phyloP scores from a whole-genome alignment of 345 rosid genomes.

The Bruguiera parviflora region DNA sequence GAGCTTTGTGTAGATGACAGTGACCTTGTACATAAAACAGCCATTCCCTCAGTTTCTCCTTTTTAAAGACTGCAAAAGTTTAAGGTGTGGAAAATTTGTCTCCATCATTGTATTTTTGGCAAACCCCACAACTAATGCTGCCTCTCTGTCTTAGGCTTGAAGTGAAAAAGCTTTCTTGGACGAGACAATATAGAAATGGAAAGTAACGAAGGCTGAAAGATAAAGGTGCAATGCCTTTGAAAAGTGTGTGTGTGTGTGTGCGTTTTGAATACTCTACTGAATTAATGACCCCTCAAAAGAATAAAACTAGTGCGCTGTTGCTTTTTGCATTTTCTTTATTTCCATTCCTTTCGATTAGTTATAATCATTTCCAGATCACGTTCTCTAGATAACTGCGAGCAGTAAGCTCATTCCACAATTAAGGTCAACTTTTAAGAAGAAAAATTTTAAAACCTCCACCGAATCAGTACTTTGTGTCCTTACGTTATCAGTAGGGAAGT shows the following conservation, averaged over 20 bases:
- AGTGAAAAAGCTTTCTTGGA: constrained; percentile 37
- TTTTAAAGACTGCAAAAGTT: constrained; percentile 44
- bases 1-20: constrained; percentile 29
- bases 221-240: constrained; percentile 26
- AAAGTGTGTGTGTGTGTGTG: constrained; percentile 23
- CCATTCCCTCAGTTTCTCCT: constrained; percentile 12
- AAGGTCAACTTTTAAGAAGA: too few relatives aligned
- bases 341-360: constrained; percentile 10
- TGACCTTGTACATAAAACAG: background rate
- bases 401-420: too few relatives aligned
- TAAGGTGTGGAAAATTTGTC: constrained; percentile 56
- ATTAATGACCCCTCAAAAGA: constrained; percentile 46
- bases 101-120: constrained; percentile 33
- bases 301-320: constrained; percentile 32
- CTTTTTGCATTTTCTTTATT: constrained; percentile 14
- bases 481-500: too few relatives aligned
- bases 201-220: constrained; percentile 18
- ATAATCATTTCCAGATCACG: constrained; percentile 22
- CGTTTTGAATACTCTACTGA: constrained; percentile 37
- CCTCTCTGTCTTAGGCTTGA: constrained; percentile 12
- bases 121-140: background rate
- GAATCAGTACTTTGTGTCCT: too few relatives aligned
- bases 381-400: background rate
- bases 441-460: too few relatives aligned
- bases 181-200: constrained; percentile 23